phyloP scores from a whole-genome alignment of 345 rosid genomes.

The Viola odorata region DNA sequence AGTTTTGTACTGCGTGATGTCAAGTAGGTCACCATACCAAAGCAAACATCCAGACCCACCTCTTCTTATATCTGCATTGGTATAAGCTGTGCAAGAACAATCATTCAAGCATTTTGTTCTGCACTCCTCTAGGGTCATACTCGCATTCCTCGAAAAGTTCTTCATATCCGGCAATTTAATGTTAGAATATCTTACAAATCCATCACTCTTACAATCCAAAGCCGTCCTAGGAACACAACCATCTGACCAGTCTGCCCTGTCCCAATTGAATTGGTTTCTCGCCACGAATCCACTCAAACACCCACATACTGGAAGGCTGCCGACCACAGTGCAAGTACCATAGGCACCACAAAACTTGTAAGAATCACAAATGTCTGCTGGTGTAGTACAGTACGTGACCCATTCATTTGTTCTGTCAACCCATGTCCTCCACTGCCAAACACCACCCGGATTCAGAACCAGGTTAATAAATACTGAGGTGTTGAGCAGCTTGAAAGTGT shows the following conservation, averaged over 20 bases:
- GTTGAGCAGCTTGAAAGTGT: background rate
- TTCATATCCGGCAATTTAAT: slow-evolving; percentile 16
- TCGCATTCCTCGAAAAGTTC: background rate
- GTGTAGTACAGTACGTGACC: background rate
- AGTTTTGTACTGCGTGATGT: slow-evolving; percentile 6
- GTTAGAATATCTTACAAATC: background rate
- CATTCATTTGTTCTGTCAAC: background rate
- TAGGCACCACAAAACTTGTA: slow-evolving; percentile 17
- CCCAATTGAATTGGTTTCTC: slow-evolving; percentile 6
- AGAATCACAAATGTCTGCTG: slow-evolving; percentile 9
- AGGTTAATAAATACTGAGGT: background rate
- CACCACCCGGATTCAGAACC: slow-evolving; percentile 1
- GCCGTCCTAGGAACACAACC: slow-evolving; percentile 16
- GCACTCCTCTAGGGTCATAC: slow-evolving; percentile 13
- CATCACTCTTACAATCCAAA: slow-evolving; percentile 5
- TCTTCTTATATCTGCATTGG: slow-evolving; percentile 10
- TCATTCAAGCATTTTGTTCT: slow-evolving; percentile 10
- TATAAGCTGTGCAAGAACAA: slow-evolving; percentile 18
- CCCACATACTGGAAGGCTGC: slow-evolving; percentile 3
- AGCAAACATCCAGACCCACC: slow-evolving; percentile 19
- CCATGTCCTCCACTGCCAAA: background rate
- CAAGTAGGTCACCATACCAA: slow-evolving; percentile 19
- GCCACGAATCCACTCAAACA: slow-evolving; percentile 17
- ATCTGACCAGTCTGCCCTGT: slow-evolving; percentile 2
- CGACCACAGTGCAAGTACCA: slow-evolving; percentile 3